Evolutionary conservation across 805 yeast genomes (phyloP), one percentile per base, ranked within the genome.

Genomic region (Candida stauntonica): DNA sequence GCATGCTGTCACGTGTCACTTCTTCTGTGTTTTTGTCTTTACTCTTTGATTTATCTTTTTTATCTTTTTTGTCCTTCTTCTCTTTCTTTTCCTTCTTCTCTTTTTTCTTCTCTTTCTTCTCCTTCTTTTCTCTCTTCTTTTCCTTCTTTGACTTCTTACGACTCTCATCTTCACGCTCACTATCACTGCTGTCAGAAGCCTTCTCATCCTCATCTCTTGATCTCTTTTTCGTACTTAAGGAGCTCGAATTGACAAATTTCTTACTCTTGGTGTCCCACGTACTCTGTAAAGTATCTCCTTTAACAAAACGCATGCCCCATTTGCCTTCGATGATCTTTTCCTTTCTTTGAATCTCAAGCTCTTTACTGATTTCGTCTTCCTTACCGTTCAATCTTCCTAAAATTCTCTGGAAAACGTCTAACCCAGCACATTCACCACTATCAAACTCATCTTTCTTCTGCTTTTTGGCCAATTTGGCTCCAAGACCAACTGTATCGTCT

Each of bases 401-500:
- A 32, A 91, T 75, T 50, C 94, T 73, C 65, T 91, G 99, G 58
- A 93, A 91, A 3, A 83, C 95, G 60, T 93, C 98, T 29, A 91
- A 69, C 4, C 97, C 96, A 9, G 88, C 84, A 48, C 91, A 80
- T 48, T 86, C 95, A 41, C 86, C 95, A 47, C 78, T 74, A 50
- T 81, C 87, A 51, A 81, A 78, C 47, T 77, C 86, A 49, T 81
- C 93, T 31, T 67, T 73, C 49, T 75, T 74, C 29, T 67, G 69
- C 38, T 72, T 71, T 51, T 72, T 70, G 11, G 78, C 75, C 30
- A 81, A 64, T 47, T 75, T 79, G n/a, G 94, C 85, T n/a, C 99
- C 99, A 7, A 91, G 68, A 0, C 99, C 99, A 3, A 77, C 61
- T 36, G 74, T 86, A 51, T 91, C 96, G 29, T 82, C 86, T 60